Base-by-base conservation (phyloP, 305 asterid species). In the Fraxinus nigra region DNA sequence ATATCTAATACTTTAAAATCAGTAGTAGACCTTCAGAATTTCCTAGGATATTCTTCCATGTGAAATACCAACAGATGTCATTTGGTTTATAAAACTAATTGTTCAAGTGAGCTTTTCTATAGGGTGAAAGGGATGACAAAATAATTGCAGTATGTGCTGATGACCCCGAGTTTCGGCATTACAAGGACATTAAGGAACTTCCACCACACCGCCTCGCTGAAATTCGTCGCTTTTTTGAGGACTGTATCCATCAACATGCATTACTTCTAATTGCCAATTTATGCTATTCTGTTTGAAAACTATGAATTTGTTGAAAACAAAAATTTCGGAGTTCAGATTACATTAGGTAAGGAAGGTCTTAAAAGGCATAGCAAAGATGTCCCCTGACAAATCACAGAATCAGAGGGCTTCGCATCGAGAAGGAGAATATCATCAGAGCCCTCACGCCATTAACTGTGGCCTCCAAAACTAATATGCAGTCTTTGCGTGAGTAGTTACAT, bases 161-260 rank as follows among this genome's bases (percentile, higher is more conserved):
- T 81, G 97, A 94, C 83, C 98, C 97, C 1, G 97, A 94, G 88
- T 93, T 91, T 83, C 95, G 97, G 79, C 95, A 92, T 82, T 88
- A 87, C 84, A 88, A 77, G 38, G 97, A 94, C 87, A 92, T 93
- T 43, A 89, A 90, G 80, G 97, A 92, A 16, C 93, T 93, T 79
- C 90, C 97, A 73, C 97, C 97, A 59, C 98, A 94, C 20, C 97
- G 97, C 70, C 97, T 93, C 79, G 97, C 98, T 91, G 97, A 92
- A 85, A 94, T 94, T 43, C 94, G 98, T 72, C 98, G 97, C 79
- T 94, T 94, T 87, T 94, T 94, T 86, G 97, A 94, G 91, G 98
- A 94, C 85, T 94, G 97, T 93, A 93, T 93, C 97, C 93, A 72
- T 85, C 37, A 18, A 33, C 72, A 46, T 79, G 30, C 14, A 3